Evolutionary conservation across 1,284 basidiomycete species (phyloP), one percentile per base, ranked within the genome.

Genomic region (Tausonia pullulans): DNA sequence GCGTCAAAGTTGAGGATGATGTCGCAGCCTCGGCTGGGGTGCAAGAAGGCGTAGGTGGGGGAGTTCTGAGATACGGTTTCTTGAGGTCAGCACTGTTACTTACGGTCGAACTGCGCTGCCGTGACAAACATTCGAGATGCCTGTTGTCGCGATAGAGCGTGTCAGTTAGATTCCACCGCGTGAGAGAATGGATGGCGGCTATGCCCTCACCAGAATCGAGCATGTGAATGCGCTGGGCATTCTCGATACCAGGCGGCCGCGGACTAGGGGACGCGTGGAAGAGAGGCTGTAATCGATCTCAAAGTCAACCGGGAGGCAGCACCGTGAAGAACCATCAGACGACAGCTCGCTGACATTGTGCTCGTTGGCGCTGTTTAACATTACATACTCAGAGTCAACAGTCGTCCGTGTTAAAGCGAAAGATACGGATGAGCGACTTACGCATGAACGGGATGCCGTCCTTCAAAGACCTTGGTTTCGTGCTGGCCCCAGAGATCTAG

Each of bases 371-470:
- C 59, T 60, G 59, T 1, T 27, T 27, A 27, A 27, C 27, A 27
- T 27, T 27, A 27, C 7, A 16, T 14, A 7, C 6, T 39, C 16
- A 16, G 46, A 39, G 13, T 44, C 40, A n/a, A 43, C 27, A 44
- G 13, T 40, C n/a, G 9, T 49, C 16, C 46, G 2, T 27, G 9
- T 14, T 11, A 3, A 7, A 11, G 11, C 5, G n/a, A 13, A 2
- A 3, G 11, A 50, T 8, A n/a, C 8, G 2, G 46, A 27, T 50
- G 5, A 8, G 8, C 11, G 27, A 52, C 59, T 53, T 3, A 60
- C 51, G 63, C 63, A 8, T 70, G 69, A 11, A 70, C 58, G 1
- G 69, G 69, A 59, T 70, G 69, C 7, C 61, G 57, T 41, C 65
- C 65, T 16, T 66, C 67, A 44, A 68, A 63, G 59, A 63, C 51